Percentiles rank a stretch among this genome's conserved stretches.
These are phyloP conservation scores for Dryadomyces quercivorus DNA, from an alignment of 2,329 filamentous ascomycete species.

Conservation along the genomic window DNA sequence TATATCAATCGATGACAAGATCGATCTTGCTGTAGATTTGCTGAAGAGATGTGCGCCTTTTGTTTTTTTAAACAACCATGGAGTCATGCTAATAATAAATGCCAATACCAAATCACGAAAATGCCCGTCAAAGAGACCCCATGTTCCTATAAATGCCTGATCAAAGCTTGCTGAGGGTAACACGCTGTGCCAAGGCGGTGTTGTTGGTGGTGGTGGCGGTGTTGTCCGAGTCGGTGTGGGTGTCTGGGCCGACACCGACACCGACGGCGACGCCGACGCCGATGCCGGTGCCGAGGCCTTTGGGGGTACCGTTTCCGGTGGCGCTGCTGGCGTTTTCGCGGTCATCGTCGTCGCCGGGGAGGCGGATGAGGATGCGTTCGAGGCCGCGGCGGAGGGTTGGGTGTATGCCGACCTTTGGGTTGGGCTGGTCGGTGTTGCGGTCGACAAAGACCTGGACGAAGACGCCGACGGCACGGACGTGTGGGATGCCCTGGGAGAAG, in stretches of 20 bases:
- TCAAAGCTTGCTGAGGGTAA: background rate
- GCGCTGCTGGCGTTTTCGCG: background rate
- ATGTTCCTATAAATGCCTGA: background rate
- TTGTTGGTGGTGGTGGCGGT: background rate
- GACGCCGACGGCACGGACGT: constrained; percentile 72
- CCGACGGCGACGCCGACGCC: background rate
- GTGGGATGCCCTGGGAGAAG: constrained; percentile 61
- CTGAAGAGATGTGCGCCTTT: background rate
- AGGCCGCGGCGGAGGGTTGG: constrained; percentile 44
- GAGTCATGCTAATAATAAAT: background rate
- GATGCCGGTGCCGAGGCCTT: background rate
- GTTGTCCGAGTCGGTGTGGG: background rate
- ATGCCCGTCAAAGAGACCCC: background rate
- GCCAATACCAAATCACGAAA: background rate
- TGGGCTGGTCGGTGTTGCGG: constrained; percentile 56
- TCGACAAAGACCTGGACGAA: constrained; percentile 88
- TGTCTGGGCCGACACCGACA: background rate
- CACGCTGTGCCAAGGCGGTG: no score
- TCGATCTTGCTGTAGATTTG: background rate
- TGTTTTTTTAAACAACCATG: no score
- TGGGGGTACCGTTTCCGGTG: background rate
- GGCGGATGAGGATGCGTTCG: constrained; percentile 35
- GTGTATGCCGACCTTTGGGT: constrained; percentile 47
- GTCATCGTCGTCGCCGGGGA: constrained; percentile 6
- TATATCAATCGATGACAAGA: background rate